Evolutionary conservation across 306 rosid genomes (phyloP).

Genomic region (Cucurbita moschata): DNA sequence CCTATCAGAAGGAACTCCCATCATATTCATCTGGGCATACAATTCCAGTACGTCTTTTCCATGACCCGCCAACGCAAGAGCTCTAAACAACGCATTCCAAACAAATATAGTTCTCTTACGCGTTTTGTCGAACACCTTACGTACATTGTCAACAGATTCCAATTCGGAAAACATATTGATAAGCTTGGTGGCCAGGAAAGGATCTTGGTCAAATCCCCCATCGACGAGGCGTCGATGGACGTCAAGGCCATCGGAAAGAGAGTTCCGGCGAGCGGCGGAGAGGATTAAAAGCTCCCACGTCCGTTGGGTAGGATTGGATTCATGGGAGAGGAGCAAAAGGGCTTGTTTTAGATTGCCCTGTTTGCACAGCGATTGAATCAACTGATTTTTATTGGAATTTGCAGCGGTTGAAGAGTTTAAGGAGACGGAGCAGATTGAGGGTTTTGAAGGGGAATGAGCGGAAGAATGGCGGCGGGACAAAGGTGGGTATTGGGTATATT

Average conservation of each 20-base stretch:
- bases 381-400: constrained; percentile 20
- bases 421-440: constrained; percentile 26
- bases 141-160: constrained; percentile 47
- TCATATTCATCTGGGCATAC: constrained; percentile 52
- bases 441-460: constrained; percentile 12
- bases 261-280: constrained; percentile 45
- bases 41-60: constrained; percentile 52
- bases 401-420: constrained; percentile 24
- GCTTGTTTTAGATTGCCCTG: constrained; percentile 71
- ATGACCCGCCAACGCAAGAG: constrained; percentile 52
- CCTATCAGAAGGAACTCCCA: constrained; percentile 45
- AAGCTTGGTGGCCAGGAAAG: constrained; percentile 74
- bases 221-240: constrained; percentile 43
- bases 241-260: constrained; percentile 44
- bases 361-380: constrained; percentile 65
- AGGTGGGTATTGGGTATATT: constrained; percentile 17
- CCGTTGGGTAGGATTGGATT: constrained; percentile 55
- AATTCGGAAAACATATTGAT: constrained; percentile 68
- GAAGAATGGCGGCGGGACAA: constrained; percentile 11
- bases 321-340: constrained; percentile 36
- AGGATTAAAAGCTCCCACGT: constrained; percentile 59
- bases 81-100: constrained; percentile 77
- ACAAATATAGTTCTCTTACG: constrained; percentile 61
- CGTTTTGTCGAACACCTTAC: constrained; percentile 62
- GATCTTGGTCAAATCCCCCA: constrained; percentile 55